A percentile compares a stretch with the other conserved stretches of the same genome.
Evolutionary conservation across 768 basidiomycete genomes (phyloP).

Genomic region (Boletellus ananiceps): DNA sequence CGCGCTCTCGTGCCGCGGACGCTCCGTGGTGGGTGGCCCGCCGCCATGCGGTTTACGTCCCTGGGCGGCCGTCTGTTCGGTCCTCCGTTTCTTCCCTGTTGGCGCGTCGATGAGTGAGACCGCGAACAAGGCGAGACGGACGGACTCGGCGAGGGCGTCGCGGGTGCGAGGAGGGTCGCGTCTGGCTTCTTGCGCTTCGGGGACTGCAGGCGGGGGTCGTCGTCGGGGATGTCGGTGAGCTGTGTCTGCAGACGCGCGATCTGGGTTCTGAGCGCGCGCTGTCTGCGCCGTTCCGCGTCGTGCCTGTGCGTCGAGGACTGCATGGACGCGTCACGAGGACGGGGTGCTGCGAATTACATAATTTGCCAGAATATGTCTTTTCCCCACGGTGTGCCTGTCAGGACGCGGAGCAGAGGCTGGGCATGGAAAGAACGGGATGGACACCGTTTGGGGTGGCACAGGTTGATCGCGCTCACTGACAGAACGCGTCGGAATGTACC

Average conservation of each 20-base stretch:
- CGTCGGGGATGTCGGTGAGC: slow-evolving; percentile 36
- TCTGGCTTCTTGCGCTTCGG: slow-evolving; percentile 47
- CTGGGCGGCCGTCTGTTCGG: slow-evolving; percentile 27
- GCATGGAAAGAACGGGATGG: no score
- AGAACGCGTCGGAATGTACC: slow-evolving; percentile 29
- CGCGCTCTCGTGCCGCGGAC: slow-evolving; percentile 14
- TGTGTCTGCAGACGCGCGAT: slow-evolving; percentile 56
- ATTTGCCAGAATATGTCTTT: slow-evolving; percentile 6
- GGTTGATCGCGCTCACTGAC: slow-evolving; percentile 5
- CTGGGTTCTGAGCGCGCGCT: slow-evolving; percentile 48
- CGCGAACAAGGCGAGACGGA: neutral
- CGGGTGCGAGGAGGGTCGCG: slow-evolving; percentile 38
- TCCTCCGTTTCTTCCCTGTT: slow-evolving; percentile 42
- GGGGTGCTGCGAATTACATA: slow-evolving; percentile 26
- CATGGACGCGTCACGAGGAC: no score
- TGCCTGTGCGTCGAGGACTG: slow-evolving; percentile 47
- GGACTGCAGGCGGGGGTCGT: slow-evolving; percentile 26
- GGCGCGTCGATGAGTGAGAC: neutral
- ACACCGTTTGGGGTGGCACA: no score
- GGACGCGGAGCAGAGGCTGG: no score
- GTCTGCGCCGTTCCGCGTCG: slow-evolving; percentile 36
- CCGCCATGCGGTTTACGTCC: slow-evolving; percentile 22
- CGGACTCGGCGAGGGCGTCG: slow-evolving; percentile 57
- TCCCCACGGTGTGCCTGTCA: no score
- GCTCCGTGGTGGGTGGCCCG: slow-evolving; percentile 9